phyloP scores from a whole-genome alignment of 805 yeast genomes.

The Scheffersomyces coipomensis region DNA sequence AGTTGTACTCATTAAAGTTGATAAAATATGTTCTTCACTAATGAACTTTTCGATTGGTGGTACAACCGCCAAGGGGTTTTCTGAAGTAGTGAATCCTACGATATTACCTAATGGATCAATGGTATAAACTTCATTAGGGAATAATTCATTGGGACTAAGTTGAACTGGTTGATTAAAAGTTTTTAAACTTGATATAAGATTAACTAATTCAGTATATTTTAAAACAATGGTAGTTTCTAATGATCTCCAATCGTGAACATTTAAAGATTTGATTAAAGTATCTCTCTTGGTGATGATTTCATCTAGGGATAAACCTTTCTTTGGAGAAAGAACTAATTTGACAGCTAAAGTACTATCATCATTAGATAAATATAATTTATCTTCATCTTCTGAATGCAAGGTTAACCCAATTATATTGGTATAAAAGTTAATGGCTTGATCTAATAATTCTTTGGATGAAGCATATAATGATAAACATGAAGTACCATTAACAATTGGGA shows the following conservation, averaged over 20 bases:
- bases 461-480: conserved; percentile 56
- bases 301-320: conserved; percentile 13
- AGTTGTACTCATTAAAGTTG: conserved; percentile 9
- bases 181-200: conserved; percentile 32
- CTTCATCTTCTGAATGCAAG: conserved; percentile 18
- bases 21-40: conserved; percentile 8
- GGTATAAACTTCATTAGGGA: conserved; percentile 73
- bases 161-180: conserved; percentile 41
- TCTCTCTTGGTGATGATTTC: conserved; percentile 14
- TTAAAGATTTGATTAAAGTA: conserved; percentile 13
- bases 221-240: conserved; percentile 45
- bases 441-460: conserved; percentile 40
- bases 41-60: conserved; percentile 38
- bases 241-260: conserved; percentile 50
- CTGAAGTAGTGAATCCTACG: conserved; percentile 71
- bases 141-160: conserved; percentile 66
- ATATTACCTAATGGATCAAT: conserved; percentile 83
- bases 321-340: conserved; percentile 14
- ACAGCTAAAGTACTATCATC: conserved; percentile 19
- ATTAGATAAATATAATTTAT: conserved; percentile 18
- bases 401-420: conserved; percentile 38
- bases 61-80: conserved; percentile 54
- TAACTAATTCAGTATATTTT: conserved; percentile 39
- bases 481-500: conserved; percentile 55
- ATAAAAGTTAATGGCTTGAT: conserved; percentile 57